phyloP scores from a whole-genome alignment of 2,329 filamentous ascomycete species.

The Epichloe elymi region DNA sequence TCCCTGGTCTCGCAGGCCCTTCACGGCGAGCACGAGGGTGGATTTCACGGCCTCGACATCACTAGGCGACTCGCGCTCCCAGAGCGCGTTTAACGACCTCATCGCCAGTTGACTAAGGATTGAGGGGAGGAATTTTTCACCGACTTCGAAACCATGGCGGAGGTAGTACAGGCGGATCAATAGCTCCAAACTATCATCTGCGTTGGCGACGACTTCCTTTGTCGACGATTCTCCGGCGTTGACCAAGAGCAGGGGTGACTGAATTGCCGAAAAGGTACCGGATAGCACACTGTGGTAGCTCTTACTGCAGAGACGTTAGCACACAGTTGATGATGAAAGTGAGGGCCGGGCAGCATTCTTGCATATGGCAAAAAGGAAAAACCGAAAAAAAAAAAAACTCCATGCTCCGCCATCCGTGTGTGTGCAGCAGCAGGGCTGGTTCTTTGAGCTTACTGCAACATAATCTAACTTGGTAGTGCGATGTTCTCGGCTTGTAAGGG shows the following conservation, averaged over 20 bases:
- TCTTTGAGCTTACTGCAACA: slow-evolving; percentile 21
- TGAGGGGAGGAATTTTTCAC: slow-evolving; percentile 11
- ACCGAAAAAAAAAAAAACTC: neutral
- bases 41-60: slow-evolving; percentile 16
- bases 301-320: too few relatives aligned
- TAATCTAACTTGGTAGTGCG: slow-evolving; percentile 21
- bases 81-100: slow-evolving; percentile 15
- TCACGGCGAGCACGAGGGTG: slow-evolving; percentile 19
- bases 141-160: slow-evolving; percentile 19
- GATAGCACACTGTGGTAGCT: too few relatives aligned
- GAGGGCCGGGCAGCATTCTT: too few relatives aligned
- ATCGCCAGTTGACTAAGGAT: slow-evolving; percentile 20
- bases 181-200: slow-evolving; percentile 12
- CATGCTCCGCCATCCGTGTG: too few relatives aligned
- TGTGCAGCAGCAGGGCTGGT: neutral
- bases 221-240: neutral
- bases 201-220: slow-evolving; percentile 11
- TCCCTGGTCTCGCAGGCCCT: slow-evolving; percentile 12
- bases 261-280: too few relatives aligned
- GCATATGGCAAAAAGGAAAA: neutral
- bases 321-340: too few relatives aligned
- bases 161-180: slow-evolving; percentile 18
- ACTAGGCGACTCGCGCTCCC: neutral
- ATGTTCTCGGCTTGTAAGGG: slow-evolving; percentile 17
- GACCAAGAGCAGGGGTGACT: too few relatives aligned